Conservation (phyloP, 2,329 filamentous ascomycete species). For the Scorias spongiosa region DNA sequence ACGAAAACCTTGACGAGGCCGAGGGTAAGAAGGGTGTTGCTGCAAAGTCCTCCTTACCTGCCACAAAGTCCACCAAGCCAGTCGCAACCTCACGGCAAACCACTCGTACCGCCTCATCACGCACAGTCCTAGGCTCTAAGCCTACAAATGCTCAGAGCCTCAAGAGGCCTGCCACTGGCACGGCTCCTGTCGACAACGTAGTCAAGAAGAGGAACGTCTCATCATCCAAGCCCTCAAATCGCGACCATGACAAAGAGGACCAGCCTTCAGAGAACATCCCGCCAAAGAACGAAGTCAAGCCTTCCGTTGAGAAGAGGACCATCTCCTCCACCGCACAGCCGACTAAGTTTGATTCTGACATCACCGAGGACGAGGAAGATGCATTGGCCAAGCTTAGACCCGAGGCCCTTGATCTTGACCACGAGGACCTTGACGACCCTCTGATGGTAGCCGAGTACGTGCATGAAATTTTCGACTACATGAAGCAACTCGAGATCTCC, state of each 20-base stretch:
- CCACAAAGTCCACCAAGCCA: conserved; percentile 66
- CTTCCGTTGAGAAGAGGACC: conserved; percentile 33
- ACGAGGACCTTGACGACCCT: conserved; percentile 81
- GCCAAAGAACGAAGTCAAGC: conserved; percentile 32
- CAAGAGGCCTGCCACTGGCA: conserved; percentile 60
- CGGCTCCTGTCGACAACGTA: conserved; percentile 47
- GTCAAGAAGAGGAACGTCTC: conserved; percentile 54
- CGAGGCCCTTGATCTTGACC: conserved; percentile 53
- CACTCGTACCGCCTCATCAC: conserved; percentile 43
- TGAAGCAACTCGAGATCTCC: conserved; percentile 67
- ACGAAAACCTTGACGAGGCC: conserved; percentile 48
- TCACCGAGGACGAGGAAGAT: conserved; percentile 18
- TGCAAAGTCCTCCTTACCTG: conserved; percentile 44
- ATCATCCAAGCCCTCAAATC: conserved; percentile 33
- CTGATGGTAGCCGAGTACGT: conserved; percentile 98
- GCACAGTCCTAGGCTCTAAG: conserved; percentile 50
- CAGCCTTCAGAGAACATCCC: conserved; percentile 46
- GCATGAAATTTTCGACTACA: conserved; percentile 91
- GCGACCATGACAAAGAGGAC: conserved; percentile 37
- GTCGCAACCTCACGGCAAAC: conserved; percentile 63
- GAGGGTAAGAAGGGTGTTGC: conserved; percentile 33
- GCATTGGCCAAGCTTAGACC: conserved; percentile 22
- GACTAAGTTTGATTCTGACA: conserved; percentile 15
- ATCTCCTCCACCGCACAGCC: conserved; percentile 20
- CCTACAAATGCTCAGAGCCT: conserved; percentile 45